Evolutionary conservation across 139 green algal species (phyloP).

Genomic region (Closterium sp.): DNA sequence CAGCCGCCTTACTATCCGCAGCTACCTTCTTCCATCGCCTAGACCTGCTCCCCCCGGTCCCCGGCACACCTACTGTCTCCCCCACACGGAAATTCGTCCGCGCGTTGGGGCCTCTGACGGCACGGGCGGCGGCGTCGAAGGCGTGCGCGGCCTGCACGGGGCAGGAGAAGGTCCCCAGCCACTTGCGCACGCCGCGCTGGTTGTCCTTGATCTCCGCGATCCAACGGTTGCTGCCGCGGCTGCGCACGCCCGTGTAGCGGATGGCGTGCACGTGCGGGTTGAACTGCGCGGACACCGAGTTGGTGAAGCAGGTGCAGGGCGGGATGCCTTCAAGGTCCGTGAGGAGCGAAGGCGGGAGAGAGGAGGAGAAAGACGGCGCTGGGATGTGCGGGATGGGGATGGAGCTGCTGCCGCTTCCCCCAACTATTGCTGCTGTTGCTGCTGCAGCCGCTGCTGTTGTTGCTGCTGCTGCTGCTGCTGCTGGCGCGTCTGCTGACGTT

Average conservation of each 20-base stretch:
- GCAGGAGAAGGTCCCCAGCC: conserved; percentile 94
- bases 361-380: not conserved
- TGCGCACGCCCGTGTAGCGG: conserved; percentile 10
- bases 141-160: conserved; percentile 87
- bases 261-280: not conserved
- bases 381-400: not conserved
- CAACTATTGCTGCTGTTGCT: not conserved
- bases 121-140: conserved; percentile 84
- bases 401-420: not conserved
- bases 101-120: conserved; percentile 76
- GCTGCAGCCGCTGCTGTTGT: too few species aligned
- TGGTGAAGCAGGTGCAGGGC: not conserved
- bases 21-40: not conserved
- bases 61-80: not conserved
- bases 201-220: conserved; percentile 95
- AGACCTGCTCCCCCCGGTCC: not conserved
- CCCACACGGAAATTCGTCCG: conserved; percentile 77
- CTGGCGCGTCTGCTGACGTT: too few species aligned
- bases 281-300: not conserved
- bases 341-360: not conserved
- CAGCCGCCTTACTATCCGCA: not conserved
- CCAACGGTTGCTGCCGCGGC: conserved; percentile 45
- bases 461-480: too few species aligned
- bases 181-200: conserved; percentile 71
- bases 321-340: not conserved